phyloP scores from a whole-genome alignment of 768 basidiomycete genomes.

The Tylopilus balloui region DNA sequence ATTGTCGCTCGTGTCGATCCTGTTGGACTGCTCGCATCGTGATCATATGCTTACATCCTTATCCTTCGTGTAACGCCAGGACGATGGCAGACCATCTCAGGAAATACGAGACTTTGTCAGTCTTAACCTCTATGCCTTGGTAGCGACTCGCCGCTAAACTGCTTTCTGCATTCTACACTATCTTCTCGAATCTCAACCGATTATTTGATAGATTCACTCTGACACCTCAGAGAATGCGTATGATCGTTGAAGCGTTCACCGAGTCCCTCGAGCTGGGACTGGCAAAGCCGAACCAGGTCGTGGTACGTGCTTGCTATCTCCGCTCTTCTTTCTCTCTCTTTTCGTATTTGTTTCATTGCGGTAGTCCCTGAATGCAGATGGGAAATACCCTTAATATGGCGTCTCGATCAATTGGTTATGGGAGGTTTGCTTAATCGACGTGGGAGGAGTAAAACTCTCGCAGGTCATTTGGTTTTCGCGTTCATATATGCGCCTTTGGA shows the following conservation, averaged over 20 bases:
- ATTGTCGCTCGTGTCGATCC: neutral
- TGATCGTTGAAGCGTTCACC: conserved; percentile 95
- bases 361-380: neutral
- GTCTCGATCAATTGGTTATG: conserved; percentile 1
- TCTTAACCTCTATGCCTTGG: conserved; percentile 18
- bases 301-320: conserved; percentile 57
- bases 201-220: conserved; percentile 62
- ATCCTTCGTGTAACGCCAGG: conserved; percentile 35
- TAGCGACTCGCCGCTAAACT: conserved; percentile 1
- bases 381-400: neutral
- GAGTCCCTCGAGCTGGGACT: conserved; percentile 87
- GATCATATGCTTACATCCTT: conserved; percentile 5
- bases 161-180: neutral
- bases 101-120: conserved; percentile 84
- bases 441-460: neutral
- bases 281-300: conserved; percentile 74
- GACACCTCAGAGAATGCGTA: conserved; percentile 89
- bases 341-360: conserved; percentile 3
- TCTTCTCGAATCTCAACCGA: neutral
- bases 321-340: neutral
- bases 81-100: conserved; percentile 93
- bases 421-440: neutral
- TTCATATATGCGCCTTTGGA: conserved; percentile 1
- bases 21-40: neutral
- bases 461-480: neutral